Conservation (phyloP, 345 rosid genomes). For the Populus tremula region DNA sequence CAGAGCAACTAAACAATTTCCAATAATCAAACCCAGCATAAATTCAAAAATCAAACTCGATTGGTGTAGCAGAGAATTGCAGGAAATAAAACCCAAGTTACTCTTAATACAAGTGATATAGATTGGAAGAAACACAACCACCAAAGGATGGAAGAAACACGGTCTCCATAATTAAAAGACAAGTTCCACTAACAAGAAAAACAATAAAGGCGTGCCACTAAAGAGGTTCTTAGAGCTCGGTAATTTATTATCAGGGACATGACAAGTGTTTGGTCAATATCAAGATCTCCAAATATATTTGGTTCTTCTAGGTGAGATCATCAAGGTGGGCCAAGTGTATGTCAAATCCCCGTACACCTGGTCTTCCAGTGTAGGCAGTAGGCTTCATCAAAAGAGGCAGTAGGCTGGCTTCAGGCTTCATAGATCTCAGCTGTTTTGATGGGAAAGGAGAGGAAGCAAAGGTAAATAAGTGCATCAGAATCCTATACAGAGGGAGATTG, state of each 20-base stretch:
- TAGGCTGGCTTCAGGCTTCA: constrained; percentile 93
- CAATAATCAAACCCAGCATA: constrained; percentile 9
- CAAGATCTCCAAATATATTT: constrained; percentile 49
- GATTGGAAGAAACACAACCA: constrained; percentile 31
- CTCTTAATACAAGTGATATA: background rate
- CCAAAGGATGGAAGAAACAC: constrained; percentile 30
- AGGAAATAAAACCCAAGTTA: constrained; percentile 12
- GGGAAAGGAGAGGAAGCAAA: constrained; percentile 75
- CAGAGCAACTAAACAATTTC: constrained; percentile 9
- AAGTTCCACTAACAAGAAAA: constrained; percentile 18
- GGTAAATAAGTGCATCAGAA: constrained; percentile 75
- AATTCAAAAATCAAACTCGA: constrained; percentile 6
- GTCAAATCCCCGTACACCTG: constrained; percentile 74
- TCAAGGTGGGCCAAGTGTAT: constrained; percentile 68
- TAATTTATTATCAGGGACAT: constrained; percentile 52
- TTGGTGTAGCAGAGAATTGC: constrained; percentile 3
- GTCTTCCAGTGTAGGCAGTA: constrained; percentile 82
- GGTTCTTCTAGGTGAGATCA: constrained; percentile 72
- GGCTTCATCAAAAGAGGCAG: constrained; percentile 79
- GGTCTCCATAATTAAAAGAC: constrained; percentile 27
- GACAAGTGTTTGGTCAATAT: constrained; percentile 42
- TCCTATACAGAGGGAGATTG: constrained; percentile 51
- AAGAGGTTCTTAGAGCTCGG: constrained; percentile 74
- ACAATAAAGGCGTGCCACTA: constrained; percentile 45
- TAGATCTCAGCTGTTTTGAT: constrained; percentile 80